Evolutionary conservation across 495 filamentous ascomycete species (phyloP), one percentile per base, ranked within the genome.

Genomic region (Penicillium ochrochloron): DNA sequence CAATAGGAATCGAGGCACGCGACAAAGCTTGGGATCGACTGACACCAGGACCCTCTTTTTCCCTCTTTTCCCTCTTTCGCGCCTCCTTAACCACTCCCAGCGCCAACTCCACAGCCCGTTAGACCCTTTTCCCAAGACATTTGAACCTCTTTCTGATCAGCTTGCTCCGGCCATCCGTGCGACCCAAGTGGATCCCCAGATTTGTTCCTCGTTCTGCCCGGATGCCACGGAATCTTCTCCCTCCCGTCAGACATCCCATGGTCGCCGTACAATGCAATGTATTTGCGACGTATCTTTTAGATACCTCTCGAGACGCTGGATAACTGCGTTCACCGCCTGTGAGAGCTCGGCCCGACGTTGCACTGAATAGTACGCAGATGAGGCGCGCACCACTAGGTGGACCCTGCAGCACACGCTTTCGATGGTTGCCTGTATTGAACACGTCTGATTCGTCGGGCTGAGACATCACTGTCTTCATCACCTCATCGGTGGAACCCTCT

Each of bases 1-100:
- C 59, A 61, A 61, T 34, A 21, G 59, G 59, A 31, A 53, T 35
- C 33, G 34, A 37, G 51, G 50, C 60, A 62, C 60, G 60, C 60
- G 51, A 62, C 53, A 56, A 48, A 48, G 19, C 44, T 48, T 48
- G 44, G 55, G 55, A 44, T 57, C 55, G 55, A 57, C 35, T 42
- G 34, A 9, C 34, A 5, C 35, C 35, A 42, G 34, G 37, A 29
- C 14, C 55, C 55, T 39, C 25, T 27, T 27, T 50, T 17, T 0
- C 21, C 31, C 5, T 33, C 31, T 9, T 33, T 33, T 7, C 1
- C 31, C 31, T 7, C 31, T 33, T 23, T 25, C 44, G 21, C 4
- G 2, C 21, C 44, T 51, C 48, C 23, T 10, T 4, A 21, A 10
- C n/a, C 25, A 50, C 46, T 50, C 21, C 10, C 6, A 44, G 41